Evolutionary conservation across 352 stramenopile species (phyloP), one percentile per base, ranked within the genome.

Genomic region (Globisporangium splendens): DNA sequence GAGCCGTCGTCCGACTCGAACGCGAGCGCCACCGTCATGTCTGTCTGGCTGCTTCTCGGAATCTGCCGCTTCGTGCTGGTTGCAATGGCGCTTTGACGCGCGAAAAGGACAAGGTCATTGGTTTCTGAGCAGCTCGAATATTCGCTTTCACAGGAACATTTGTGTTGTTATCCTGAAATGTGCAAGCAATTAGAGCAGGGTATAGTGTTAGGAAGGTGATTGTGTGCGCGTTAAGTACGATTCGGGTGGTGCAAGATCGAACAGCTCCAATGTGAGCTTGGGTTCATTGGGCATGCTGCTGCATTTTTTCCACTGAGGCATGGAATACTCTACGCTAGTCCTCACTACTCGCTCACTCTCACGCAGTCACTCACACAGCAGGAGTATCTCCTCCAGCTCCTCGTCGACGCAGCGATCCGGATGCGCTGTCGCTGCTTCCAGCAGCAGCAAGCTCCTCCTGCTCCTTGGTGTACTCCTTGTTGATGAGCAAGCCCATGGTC

Each of bases 1-100:
- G 84, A 91, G 60, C 83, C 83, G 69, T 94, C 83, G 71, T 93
- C 85, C 42, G 70, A 76, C 65, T 91, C 85, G 65, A 94, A 94
- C 39, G 83, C 80, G 50, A 92, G 67, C 46, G 79, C 72, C 38
- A 91, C 80, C 46, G 77, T 86, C 81, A 91, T 91, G 17, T 21
- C n/a, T 22, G 24, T 39, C 28, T 56, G 24, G 2, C 24, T 31
- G 24, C 24, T 31, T 31, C 24, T 31, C 5, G 24, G 24, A 31
- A 5, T 46, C 17, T 12, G 47, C 18, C 12, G 13, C 3, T 53
- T 39, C 38, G 20, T 61, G 38, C 24, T 55, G n/a, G 8, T 39
- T 59, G 42, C 17, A 22, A 20, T 46, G 41, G 38, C 0, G 8
- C 12, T 43, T 8, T 20, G n/a, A 12, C 42, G 4, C 24, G 11